Conservation (phyloP, 2,329 filamentous ascomycete species). For the Sarocladium strictum region DNA sequence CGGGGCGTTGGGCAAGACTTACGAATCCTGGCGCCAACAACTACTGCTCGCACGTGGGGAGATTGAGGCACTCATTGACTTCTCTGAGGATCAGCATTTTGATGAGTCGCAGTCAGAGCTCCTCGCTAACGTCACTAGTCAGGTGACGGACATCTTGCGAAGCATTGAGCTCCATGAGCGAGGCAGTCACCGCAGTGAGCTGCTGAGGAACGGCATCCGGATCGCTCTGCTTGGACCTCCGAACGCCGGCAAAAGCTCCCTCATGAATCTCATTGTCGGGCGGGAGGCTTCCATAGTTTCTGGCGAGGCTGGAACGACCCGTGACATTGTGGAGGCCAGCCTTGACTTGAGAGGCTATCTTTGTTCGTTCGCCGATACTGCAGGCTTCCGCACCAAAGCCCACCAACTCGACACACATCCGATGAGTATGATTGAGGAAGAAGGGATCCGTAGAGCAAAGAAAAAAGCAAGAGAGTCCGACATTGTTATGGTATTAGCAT, state of each 20-base stretch:
- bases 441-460: slow-evolving; percentile 84
- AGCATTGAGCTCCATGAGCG: slow-evolving; percentile 64
- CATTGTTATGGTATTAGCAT: slow-evolving; percentile 74
- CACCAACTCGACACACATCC: not conserved
- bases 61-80: slow-evolving; percentile 93
- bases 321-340: slow-evolving; percentile 88
- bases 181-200: slow-evolving; percentile 75
- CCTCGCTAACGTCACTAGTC: slow-evolving; percentile 59
- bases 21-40: slow-evolving; percentile 74
- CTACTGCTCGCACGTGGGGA: slow-evolving; percentile 81
- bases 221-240: slow-evolving; percentile 85
- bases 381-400: slow-evolving; percentile 63
- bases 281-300: slow-evolving; percentile 94
- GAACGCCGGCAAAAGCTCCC: slow-evolving; percentile 90
- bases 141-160: slow-evolving; percentile 55
- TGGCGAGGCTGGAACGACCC: slow-evolving; percentile 83
- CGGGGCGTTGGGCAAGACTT: slow-evolving; percentile 63
- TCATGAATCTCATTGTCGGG: slow-evolving; percentile 86
- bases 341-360: slow-evolving; percentile 86
- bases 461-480: slow-evolving; percentile 78
- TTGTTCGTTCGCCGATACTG: slow-evolving; percentile 92
- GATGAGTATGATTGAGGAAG: slow-evolving; percentile 60
- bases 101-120: slow-evolving; percentile 76
- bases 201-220: slow-evolving; percentile 78
- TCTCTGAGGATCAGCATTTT: slow-evolving; percentile 95